A percentile compares a stretch with the other conserved stretches of the same genome.
Conservation (phyloP, 305 asterid genomes). For the Fraxinus sp. region DNA sequence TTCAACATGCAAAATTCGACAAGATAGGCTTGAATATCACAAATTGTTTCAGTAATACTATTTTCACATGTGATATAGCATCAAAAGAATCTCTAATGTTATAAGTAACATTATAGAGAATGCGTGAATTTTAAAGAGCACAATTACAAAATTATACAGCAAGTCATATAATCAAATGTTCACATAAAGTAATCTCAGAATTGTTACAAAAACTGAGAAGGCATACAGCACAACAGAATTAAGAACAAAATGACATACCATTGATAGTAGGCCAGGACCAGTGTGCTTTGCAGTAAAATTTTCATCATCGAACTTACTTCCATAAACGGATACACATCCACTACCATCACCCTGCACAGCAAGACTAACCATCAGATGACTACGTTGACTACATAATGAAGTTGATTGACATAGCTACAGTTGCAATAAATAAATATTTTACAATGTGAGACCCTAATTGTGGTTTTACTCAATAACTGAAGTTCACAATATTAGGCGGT, state of each 20-base stretch:
- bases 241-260: slow-evolving; percentile 48
- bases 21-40: neutral
- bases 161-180: neutral
- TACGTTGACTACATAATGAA: neutral
- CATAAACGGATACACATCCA: slow-evolving; percentile 86
- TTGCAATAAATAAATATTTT: neutral
- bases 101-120: neutral
- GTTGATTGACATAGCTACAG: neutral
- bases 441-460: neutral
- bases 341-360: slow-evolving; percentile 91
- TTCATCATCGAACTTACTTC: slow-evolving; percentile 96
- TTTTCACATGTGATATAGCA: neutral
- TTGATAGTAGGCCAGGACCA: slow-evolving; percentile 92
- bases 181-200: neutral
- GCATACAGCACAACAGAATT: slow-evolving; percentile 9
- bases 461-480: neutral
- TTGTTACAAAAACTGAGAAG: slow-evolving; percentile 16
- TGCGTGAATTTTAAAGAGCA: neutral
- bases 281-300: slow-evolving; percentile 94
- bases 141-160: neutral
- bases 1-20: neutral
- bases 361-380: slow-evolving; percentile 20
- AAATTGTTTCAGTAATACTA: neutral
- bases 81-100: neutral
- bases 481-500: neutral